Conservation (phyloP, 495 filamentous ascomycete genomes). For the Aspergillus ellipticus region DNA sequence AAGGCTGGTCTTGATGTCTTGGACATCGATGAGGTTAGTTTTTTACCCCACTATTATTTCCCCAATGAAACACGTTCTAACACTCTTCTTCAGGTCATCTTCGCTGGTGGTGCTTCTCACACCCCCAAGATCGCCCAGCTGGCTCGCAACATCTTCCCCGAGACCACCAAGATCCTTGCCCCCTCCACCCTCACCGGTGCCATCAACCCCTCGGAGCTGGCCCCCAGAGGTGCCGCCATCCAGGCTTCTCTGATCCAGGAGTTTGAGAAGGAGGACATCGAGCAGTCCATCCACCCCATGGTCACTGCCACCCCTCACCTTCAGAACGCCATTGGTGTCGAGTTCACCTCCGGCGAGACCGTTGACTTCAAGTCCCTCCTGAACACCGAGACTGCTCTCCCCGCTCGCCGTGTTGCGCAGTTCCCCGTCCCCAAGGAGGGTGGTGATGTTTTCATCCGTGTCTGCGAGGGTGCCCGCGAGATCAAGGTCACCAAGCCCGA, state of each 20-base stretch:
- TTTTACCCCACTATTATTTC: neutral
- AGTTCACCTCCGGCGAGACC: conserved; percentile 62
- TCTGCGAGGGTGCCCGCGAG: conserved; percentile 80
- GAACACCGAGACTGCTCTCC: conserved; percentile 80
- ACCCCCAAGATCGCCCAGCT: conserved; percentile 86
- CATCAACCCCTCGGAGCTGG: conserved; percentile 89
- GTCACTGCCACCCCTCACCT: conserved; percentile 93
- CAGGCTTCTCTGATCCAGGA: conserved; percentile 90
- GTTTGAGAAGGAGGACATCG: conserved; percentile 89
- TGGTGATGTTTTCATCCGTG: conserved; percentile 79
- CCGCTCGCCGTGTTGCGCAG: conserved; percentile 76
- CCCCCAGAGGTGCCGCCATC: conserved; percentile 86
- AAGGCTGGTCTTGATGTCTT: conserved; percentile 91
- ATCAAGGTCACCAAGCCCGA: conserved; percentile 89
- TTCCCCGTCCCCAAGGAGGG: conserved; percentile 70
- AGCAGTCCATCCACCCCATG: conserved; percentile 91
- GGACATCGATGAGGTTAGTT: conserved; percentile 75
- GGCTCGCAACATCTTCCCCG: conserved; percentile 73
- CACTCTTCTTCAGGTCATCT: conserved; percentile 60
- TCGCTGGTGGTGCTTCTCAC: conserved; percentile 88
- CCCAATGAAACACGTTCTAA: neutral
- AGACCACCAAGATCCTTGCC: conserved; percentile 72
- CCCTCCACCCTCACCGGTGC: conserved; percentile 72
- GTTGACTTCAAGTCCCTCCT: conserved; percentile 74
- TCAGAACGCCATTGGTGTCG: conserved; percentile 80